Conservation (phyloP, 139 green algal genomes). For the Zygnema circumcarinatum region DNA sequence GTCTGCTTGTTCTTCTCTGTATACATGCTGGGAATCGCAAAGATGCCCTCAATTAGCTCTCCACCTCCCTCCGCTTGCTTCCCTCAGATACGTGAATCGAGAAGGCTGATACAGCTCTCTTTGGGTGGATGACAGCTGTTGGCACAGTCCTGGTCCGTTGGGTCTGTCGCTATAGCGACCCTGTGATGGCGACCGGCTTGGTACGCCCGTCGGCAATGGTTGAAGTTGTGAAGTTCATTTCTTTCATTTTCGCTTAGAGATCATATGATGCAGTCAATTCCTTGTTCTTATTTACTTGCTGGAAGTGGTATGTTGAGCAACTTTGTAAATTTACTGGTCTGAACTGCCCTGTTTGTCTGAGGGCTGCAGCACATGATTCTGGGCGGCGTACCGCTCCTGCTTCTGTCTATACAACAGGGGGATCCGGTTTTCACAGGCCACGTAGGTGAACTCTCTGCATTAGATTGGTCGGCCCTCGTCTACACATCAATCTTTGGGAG, state of each 20-base stretch:
- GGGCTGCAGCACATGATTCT: conserved; percentile 97
- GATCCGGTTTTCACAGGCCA: conserved; percentile 57
- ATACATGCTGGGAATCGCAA: too few relatives aligned
- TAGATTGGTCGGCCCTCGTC: conserved; percentile 58
- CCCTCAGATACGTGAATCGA: too few relatives aligned
- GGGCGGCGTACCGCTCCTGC: conserved; percentile 73
- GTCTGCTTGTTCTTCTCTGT: too few relatives aligned
- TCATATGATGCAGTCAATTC: too few relatives aligned
- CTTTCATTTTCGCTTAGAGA: background rate
- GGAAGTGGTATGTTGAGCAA: background rate
- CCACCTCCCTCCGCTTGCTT: too few relatives aligned
- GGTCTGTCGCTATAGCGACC: conserved; percentile 83
- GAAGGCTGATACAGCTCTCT: too few relatives aligned
- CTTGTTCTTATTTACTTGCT: too few relatives aligned
- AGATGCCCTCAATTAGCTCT: too few relatives aligned
- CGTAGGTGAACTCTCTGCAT: conserved; percentile 43
- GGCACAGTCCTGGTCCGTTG: conserved; percentile 93
- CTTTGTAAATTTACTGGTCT: background rate
- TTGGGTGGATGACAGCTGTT: conserved; percentile 68
- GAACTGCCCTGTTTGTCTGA: too few relatives aligned
- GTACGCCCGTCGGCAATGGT: too few relatives aligned
- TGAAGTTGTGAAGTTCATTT: background rate
- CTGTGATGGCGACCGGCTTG: conserved; percentile 94
- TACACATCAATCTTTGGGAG: conserved; percentile 92
- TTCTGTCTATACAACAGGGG: conserved; percentile 32